Conservation (phyloP, 2,329 filamentous ascomycete species). For the Dothiorella sarmentorum region DNA sequence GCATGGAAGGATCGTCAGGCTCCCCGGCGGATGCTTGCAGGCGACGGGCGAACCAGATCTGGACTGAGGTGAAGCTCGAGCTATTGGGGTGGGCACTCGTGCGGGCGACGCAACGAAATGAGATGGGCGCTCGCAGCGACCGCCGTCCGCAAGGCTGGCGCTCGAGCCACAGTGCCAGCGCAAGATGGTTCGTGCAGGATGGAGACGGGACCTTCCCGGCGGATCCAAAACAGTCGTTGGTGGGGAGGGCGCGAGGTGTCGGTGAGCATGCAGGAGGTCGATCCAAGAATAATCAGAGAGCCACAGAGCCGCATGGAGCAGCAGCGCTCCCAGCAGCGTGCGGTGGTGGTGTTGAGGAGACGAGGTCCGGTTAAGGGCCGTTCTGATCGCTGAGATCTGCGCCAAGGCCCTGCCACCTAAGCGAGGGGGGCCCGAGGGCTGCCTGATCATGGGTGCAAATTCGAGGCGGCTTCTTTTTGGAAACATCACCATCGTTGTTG, state of each 20-base stretch:
- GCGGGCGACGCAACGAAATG: not conserved
- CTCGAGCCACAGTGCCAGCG: conserved; percentile 9
- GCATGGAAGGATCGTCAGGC: not conserved
- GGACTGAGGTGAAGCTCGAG: not conserved
- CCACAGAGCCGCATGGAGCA: not conserved
- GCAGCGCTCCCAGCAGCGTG: not conserved
- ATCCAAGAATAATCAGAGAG: not conserved
- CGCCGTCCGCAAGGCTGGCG: not conserved
- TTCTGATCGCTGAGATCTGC: conserved; percentile 12
- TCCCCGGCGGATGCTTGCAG: not conserved
- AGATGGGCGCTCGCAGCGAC: not conserved
- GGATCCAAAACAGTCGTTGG: conserved; percentile 9
- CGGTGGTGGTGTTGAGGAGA: not conserved
- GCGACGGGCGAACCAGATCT: conserved; percentile 3
- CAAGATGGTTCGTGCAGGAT: conserved; percentile 11
- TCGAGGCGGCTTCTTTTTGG: too few species aligned
- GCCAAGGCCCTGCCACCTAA: conserved; percentile 1
- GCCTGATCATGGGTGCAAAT: too few species aligned
- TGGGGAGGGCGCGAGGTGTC: not conserved
- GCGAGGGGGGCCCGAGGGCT: not conserved
- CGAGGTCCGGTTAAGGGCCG: conserved; percentile 6
- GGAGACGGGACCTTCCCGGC: conserved; percentile 14
- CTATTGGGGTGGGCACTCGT: not conserved
- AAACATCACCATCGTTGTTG: too few species aligned
- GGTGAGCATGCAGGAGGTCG: conserved; percentile 6